A percentile compares a stretch with the other conserved stretches of the same genome.
These are phyloP conservation scores for Phytophthora pluvialis DNA, from an alignment of 352 stramenopile genomes.

Conservation along the genomic window DNA sequence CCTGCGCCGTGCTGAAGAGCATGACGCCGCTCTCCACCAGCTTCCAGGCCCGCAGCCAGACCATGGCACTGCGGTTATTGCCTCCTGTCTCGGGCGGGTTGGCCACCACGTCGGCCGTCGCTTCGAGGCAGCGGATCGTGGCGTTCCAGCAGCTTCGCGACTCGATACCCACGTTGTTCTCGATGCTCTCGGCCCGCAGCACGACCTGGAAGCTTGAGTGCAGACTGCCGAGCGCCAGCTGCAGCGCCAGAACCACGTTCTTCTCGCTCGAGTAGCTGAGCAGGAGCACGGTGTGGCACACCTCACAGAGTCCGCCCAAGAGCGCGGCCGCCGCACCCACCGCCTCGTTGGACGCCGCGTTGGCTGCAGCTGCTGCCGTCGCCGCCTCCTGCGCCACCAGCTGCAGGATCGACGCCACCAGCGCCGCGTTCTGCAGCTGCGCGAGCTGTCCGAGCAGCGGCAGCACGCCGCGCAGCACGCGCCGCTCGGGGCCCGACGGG, in stretches of 20 bases:
- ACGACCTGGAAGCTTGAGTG: constrained; percentile 54
- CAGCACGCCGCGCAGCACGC: constrained; percentile 49
- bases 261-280: constrained; percentile 79
- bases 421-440: constrained; percentile 65
- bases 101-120: constrained; percentile 48
- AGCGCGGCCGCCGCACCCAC: constrained; percentile 35
- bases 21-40: constrained; percentile 59
- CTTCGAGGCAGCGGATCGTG: constrained; percentile 52
- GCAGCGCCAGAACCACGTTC: constrained; percentile 66
- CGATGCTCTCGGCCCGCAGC: constrained; percentile 19
- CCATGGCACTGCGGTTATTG: constrained; percentile 58
- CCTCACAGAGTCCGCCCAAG: constrained; percentile 54
- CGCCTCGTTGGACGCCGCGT: neutral
- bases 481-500: constrained; percentile 43
- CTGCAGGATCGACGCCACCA: constrained; percentile 62
- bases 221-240: constrained; percentile 46
- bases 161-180: constrained; percentile 18
- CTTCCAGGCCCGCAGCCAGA: constrained; percentile 72
- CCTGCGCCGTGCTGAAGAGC: constrained; percentile 57
- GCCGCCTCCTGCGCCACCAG: constrained; percentile 46
- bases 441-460: constrained; percentile 54
- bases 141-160: constrained; percentile 41
- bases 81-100: constrained; percentile 38
- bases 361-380: neutral
- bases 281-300: constrained; percentile 63